Evolutionary conservation across 148 eudicot species (phyloP).

Genomic region (Heliamphora exappendiculata): DNA sequence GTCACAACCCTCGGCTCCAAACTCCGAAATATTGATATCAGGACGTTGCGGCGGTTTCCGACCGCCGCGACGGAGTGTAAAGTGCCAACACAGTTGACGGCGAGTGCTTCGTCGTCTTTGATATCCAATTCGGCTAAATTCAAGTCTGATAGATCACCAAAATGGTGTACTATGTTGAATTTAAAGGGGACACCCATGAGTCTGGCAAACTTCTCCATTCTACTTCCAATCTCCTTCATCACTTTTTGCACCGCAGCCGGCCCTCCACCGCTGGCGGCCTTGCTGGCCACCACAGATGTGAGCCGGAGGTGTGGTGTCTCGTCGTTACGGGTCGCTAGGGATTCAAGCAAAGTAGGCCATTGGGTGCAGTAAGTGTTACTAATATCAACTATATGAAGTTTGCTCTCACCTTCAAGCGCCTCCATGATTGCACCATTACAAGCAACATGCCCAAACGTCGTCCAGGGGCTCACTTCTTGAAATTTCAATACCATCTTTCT

Average conservation of each 20-base stretch:
- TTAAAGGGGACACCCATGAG: constrained; percentile 92
- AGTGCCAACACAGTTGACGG: constrained; percentile 65
- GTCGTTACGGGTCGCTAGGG: constrained; percentile 75
- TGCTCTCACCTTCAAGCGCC: constrained; percentile 61
- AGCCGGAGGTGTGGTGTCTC: constrained; percentile 78
- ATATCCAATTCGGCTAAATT: constrained; percentile 39
- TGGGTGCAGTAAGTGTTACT: constrained; percentile 86
- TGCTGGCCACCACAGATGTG: constrained; percentile 45
- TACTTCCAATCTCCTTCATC: constrained; percentile 72
- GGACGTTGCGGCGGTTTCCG: constrained; percentile 34
- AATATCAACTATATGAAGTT: constrained; percentile 72
- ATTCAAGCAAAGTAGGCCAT: constrained; percentile 95
- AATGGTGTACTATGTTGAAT: constrained; percentile 55
- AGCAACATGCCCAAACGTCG: constrained; percentile 91
- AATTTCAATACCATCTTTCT: constrained; percentile 62
- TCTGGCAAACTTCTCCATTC: constrained; percentile 88
- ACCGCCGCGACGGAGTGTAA: constrained; percentile 42
- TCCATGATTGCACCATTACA: constrained; percentile 83
- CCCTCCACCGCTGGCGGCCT: neutral
- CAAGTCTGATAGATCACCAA: constrained; percentile 53
- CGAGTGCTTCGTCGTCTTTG: constrained; percentile 65
- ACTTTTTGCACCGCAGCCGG: constrained; percentile 41
- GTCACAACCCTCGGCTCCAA: constrained; percentile 65
- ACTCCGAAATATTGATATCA: constrained; percentile 42
- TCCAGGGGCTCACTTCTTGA: constrained; percentile 95